phyloP scores from a whole-genome alignment of 164 flowering plant species.

The Chimonanthus praecox region DNA sequence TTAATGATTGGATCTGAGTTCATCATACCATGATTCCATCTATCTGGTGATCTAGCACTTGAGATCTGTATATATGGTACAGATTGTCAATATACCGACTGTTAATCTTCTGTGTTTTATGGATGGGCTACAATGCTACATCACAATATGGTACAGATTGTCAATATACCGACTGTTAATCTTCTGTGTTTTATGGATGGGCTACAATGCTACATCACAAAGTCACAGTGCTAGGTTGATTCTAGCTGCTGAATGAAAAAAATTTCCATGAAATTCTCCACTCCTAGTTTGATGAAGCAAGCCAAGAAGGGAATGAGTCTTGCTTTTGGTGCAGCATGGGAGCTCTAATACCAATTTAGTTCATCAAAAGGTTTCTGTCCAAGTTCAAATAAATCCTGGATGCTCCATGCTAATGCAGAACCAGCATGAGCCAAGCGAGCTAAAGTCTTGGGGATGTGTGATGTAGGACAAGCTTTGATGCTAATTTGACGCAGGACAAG shows the following conservation, averaged over 20 bases:
- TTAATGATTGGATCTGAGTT: not conserved
- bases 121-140: not conserved
- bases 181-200: not conserved
- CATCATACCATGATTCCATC: not conserved
- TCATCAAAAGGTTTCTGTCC: too few species aligned
- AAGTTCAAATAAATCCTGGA: too few species aligned
- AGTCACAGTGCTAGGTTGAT: not conserved
- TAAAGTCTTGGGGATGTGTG: too few species aligned
- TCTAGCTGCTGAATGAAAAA: not conserved
- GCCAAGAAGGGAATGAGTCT: too few species aligned
- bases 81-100: not conserved
- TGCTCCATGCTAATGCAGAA: too few species aligned
- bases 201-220: not conserved
- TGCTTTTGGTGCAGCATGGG: too few species aligned
- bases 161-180: not conserved
- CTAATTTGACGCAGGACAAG: too few species aligned
- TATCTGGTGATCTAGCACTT: not conserved
- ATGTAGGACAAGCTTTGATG: too few species aligned
- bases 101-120: not conserved
- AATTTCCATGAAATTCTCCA: too few species aligned
- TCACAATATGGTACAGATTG: not conserved
- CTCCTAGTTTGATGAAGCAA: too few species aligned
- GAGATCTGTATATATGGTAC: not conserved
- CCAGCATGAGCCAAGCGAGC: too few species aligned
- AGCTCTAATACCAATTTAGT: too few species aligned